Percentiles rank a stretch among this genome's conserved stretches.
Evolutionary conservation across 148 eudicot species (phyloP).

Genomic region (Pharnaceum exiguum): DNA sequence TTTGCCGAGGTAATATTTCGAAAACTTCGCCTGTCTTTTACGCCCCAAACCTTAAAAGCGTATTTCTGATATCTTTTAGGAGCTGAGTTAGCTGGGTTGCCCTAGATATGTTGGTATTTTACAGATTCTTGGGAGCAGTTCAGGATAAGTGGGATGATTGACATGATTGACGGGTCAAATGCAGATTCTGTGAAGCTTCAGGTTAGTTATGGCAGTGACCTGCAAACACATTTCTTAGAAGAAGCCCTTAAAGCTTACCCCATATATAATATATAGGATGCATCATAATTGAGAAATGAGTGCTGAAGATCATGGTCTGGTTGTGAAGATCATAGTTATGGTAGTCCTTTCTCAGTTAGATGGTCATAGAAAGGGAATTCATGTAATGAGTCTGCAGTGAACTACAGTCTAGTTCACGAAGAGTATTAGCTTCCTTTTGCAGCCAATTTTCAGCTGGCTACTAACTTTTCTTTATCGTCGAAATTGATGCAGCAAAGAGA

Average conservation of each 20-base stretch:
- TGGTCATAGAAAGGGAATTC: no score
- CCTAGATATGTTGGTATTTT: conserved; percentile 90
- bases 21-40: conserved; percentile 1
- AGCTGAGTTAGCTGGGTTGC: conserved; percentile 10
- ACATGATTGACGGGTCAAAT: conserved; percentile 62
- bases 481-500: conserved; percentile 57
- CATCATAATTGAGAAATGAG: no score
- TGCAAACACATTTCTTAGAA: no score
- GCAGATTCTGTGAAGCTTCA: conserved; percentile 60
- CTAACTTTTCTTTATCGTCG: not conserved
- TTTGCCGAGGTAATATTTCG: conserved; percentile 62
- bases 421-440: not conserved
- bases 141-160: conserved; percentile 63
- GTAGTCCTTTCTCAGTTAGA: no score
- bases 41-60: not conserved
- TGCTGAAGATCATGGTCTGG: no score
- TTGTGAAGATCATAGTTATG: no score
- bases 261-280: no score
- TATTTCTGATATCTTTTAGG: not conserved
- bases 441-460: not conserved
- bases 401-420: no score
- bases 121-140: conserved; percentile 94
- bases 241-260: no score
- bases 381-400: no score
- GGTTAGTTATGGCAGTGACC: conserved; percentile 31